Percentiles rank a stretch among this genome's conserved stretches.
Conservation (phyloP, 179 eudicot genomes). For the Beta corolliflora region DNA sequence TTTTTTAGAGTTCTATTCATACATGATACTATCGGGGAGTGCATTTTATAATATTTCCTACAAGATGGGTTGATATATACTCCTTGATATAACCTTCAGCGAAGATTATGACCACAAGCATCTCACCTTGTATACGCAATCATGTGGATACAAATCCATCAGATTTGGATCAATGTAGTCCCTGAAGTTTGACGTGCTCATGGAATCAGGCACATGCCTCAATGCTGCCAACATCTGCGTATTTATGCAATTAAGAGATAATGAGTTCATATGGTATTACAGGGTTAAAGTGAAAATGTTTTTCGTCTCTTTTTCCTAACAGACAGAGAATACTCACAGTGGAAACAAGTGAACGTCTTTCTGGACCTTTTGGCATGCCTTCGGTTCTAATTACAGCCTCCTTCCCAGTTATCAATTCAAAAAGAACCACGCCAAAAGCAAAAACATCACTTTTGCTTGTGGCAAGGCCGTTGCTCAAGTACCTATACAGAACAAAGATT, state of each 20-base stretch:
- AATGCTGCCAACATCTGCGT: constrained; percentile 88
- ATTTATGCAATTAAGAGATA: constrained; percentile 20
- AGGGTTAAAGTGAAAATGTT: not conserved
- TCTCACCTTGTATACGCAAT: constrained; percentile 86
- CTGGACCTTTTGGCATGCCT: constrained; percentile 58
- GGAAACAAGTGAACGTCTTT: constrained; percentile 84
- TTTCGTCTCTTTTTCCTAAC: not conserved
- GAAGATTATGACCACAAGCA: not conserved
- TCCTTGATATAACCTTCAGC: not conserved
- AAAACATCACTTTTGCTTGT: constrained; percentile 86
- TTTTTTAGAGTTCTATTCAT: not conserved
- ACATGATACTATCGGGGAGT: not conserved
- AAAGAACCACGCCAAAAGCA: constrained; percentile 92
- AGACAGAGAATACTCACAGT: constrained; percentile 56
- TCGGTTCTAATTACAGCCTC: constrained; percentile 81
- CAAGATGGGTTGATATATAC: not conserved
- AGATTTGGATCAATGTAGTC: constrained; percentile 73
- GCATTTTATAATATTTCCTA: not conserved
- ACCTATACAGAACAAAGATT: constrained; percentile 44
- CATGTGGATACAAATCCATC: constrained; percentile 90
- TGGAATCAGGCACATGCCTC: constrained; percentile 74
- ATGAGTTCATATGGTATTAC: not conserved
- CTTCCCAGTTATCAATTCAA: constrained; percentile 83
- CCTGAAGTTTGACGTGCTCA: constrained; percentile 72
- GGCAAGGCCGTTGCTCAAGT: constrained; percentile 89